Conservation (phyloP, 257 asterid species). For the Sherardia arvensis region DNA sequence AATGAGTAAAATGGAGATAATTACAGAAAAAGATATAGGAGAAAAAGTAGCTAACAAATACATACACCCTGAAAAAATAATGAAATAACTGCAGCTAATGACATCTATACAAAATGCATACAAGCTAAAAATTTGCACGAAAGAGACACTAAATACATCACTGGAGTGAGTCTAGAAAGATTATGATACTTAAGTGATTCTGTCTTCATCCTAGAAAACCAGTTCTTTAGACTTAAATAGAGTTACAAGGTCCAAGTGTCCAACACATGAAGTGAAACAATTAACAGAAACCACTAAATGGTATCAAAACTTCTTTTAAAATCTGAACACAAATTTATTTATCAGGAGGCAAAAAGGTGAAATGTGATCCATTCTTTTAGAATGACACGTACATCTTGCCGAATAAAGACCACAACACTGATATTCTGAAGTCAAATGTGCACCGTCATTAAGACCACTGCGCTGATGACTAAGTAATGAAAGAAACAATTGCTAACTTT, state of each 20-base stretch:
- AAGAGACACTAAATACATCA: background rate
- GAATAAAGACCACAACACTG: background rate
- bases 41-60: background rate
- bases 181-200: background rate
- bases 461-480: background rate
- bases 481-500: background rate
- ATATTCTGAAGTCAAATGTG: background rate
- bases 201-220: background rate
- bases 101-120: background rate
- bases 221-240: too few species aligned
- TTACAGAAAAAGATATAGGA: background rate
- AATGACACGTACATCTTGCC: background rate
- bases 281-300: too few species aligned
- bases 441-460: background rate
- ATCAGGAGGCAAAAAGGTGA: too few species aligned
- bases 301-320: background rate
- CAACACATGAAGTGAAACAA: too few species aligned
- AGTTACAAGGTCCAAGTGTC: too few species aligned
- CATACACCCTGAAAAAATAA: background rate
- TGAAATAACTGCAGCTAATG: background rate
- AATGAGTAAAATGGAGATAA: background rate
- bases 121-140: background rate
- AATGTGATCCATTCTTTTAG: background rate
- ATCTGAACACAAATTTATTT: too few species aligned
- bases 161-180: background rate